These are phyloP conservation scores for Houttuynia cordata DNA, from an alignment of 164 flowering plant genomes.

Conservation along the genomic window DNA sequence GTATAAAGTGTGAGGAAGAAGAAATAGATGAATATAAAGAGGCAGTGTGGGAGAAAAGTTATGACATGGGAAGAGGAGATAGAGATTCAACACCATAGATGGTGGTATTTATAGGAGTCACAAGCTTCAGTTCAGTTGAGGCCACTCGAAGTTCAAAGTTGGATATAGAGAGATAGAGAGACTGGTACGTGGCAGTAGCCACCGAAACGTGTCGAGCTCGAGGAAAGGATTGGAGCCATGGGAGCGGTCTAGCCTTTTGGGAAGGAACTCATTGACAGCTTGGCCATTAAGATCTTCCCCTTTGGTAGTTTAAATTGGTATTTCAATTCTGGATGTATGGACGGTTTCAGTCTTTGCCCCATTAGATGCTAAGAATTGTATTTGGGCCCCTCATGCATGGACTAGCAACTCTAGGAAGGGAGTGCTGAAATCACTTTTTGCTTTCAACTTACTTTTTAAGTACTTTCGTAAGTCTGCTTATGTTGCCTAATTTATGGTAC, in stretches of 20 bases:
- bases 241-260: not conserved
- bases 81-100: not conserved
- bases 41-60: not conserved
- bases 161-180: conserved; percentile 4
- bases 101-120: conserved; percentile 17
- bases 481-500: no score
- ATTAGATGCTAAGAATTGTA: not conserved
- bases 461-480: no score
- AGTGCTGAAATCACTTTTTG: no score
- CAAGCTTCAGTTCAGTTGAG: conserved; percentile 14
- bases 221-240: no score
- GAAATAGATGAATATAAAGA: not conserved
- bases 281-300: no score
- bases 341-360: not conserved
- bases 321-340: not conserved
- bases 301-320: not conserved
- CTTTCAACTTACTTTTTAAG: no score
- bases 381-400: not conserved
- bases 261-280: not conserved
- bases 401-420: no score
- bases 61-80: conserved; percentile 1
- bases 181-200: conserved; percentile 20
- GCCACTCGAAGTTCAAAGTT: conserved; percentile 31
- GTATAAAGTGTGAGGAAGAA: not conserved
- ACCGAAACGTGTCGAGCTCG: not conserved